Percentiles rank a stretch among this genome's conserved stretches.
Conservation (phyloP, 164 flowering plant genomes). For the Vitis rotundifolia region DNA sequence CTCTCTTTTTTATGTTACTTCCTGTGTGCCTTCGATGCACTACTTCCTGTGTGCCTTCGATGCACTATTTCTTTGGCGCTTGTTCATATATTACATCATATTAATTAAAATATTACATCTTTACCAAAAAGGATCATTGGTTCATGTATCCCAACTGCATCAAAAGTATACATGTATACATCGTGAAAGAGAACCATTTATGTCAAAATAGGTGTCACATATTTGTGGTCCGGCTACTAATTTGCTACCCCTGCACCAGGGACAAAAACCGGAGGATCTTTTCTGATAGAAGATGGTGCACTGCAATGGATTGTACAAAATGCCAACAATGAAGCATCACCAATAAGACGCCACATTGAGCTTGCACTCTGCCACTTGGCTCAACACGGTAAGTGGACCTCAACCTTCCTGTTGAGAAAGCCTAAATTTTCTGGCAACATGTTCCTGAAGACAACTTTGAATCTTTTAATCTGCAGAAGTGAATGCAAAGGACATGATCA, state of each 20-base stretch:
- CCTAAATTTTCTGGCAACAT: not conserved
- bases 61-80: too few relatives aligned
- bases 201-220: too few relatives aligned
- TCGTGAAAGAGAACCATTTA: too few relatives aligned
- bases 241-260: constrained; percentile 36
- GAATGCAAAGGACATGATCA: constrained; percentile 87
- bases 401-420: not conserved
- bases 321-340: constrained; percentile 91
- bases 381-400: constrained; percentile 67
- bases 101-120: too few relatives aligned
- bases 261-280: constrained; percentile 62
- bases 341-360: constrained; percentile 90
- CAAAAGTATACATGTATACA: too few relatives aligned
- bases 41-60: too few relatives aligned
- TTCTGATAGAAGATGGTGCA: constrained; percentile 91
- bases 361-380: constrained; percentile 99
- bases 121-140: too few relatives aligned
- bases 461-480: constrained; percentile 46
- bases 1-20: too few relatives aligned
- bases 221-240: not conserved
- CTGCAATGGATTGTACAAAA: constrained; percentile 96
- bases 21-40: too few relatives aligned
- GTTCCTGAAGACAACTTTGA: not conserved
- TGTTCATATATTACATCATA: too few relatives aligned
- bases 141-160: too few relatives aligned